Evolutionary conservation across 2,329 filamentous ascomycete genomes (phyloP).

Genomic region (Pseudopyrenochaeta lycopersici): DNA sequence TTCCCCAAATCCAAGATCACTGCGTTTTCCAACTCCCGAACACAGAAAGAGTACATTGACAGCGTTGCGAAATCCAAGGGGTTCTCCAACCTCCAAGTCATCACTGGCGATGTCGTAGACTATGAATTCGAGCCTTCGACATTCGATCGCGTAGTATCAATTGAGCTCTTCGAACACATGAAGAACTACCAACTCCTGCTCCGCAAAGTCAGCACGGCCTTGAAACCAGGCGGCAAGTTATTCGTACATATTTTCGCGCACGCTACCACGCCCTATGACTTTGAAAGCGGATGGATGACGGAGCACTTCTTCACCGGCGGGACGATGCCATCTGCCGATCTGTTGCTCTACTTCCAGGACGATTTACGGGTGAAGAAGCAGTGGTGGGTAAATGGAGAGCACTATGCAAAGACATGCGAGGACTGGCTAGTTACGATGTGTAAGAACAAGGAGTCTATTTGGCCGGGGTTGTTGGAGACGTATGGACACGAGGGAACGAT

Average conservation of each 20-base stretch:
- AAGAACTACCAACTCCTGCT: constrained; percentile 77
- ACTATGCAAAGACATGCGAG: constrained; percentile 77
- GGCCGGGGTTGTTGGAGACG: constrained; percentile 70
- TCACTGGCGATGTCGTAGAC: constrained; percentile 73
- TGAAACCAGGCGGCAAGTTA: constrained; percentile 71
- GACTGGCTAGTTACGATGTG: constrained; percentile 71
- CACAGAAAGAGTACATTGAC: constrained; percentile 74
- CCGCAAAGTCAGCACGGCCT: constrained; percentile 66
- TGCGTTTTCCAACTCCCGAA: constrained; percentile 74
- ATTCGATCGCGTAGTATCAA: constrained; percentile 73
- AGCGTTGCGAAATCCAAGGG: constrained; percentile 63
- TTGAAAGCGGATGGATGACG: constrained; percentile 78
- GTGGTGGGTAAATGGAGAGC: constrained; percentile 75
- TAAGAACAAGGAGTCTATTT: constrained; percentile 66
- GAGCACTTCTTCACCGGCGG: constrained; percentile 77
- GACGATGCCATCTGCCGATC: constrained; percentile 74
- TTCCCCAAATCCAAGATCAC: constrained; percentile 70
- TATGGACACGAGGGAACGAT: constrained; percentile 68
- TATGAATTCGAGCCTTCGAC: constrained; percentile 67
- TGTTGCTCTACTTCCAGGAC: constrained; percentile 72
- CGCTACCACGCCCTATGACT: constrained; percentile 72
- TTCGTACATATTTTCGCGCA: constrained; percentile 76
- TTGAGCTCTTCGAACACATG: constrained; percentile 80
- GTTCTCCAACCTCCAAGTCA: constrained; percentile 68
- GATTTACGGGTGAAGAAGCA: constrained; percentile 68